Evolutionary conservation across 225 moss, liverwort and hornwort genomes (phyloP).

Genomic region (Pseudisothecium myosuroides): DNA sequence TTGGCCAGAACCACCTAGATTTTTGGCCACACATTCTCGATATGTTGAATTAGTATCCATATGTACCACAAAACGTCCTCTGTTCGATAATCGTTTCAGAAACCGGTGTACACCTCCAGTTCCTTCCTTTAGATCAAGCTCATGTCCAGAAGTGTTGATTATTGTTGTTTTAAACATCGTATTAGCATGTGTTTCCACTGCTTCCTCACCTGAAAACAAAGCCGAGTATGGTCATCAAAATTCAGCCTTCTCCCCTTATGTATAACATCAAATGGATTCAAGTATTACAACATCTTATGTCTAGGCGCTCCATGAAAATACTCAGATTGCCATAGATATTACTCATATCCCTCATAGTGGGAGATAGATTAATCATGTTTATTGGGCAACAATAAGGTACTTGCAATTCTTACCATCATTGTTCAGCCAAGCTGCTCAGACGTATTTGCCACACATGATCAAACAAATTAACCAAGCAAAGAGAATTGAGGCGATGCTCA

Average conservation of each 20-base stretch:
- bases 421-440: not conserved
- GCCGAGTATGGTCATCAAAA: not conserved
- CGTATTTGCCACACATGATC: not conserved
- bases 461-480: not conserved
- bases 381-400: not conserved
- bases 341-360: not conserved
- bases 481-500: not conserved
- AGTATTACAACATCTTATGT: no score
- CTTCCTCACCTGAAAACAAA: not conserved
- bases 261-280: not conserved
- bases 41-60: not conserved
- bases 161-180: not conserved
- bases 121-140: fast-evolving
- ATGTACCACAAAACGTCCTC: fast-evolving
- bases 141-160: not conserved
- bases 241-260: not conserved
- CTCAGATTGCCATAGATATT: no score
- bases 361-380: no score
- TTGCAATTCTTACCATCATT: not conserved
- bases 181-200: not conserved
- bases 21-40: fast-evolving
- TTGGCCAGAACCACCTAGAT: fast-evolving
- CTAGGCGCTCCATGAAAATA: not conserved
- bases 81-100: fast-evolving
- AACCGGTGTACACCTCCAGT: not conserved